Base-by-base conservation (phyloP, 78 protist genomes). In the Carpediemonas membranifera region DNA sequence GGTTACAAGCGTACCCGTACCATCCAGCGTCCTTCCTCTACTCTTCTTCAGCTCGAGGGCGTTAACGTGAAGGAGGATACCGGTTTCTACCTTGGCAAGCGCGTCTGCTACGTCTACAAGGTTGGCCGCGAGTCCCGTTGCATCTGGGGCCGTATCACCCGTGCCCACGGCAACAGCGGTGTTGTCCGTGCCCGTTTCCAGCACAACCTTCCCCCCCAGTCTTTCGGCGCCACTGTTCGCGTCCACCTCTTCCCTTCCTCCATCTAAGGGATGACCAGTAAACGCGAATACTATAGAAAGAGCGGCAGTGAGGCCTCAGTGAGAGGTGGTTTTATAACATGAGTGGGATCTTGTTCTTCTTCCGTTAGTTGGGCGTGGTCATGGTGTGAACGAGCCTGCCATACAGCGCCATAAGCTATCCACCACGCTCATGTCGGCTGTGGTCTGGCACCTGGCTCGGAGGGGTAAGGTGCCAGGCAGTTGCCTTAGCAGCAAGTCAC, bases 81-180 rank as follows among this genome's bases (percentile, higher is more conserved):
- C 39, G 37, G 14, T 9, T 73, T 30, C 66, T 73, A 73, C 60
- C 69, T 61, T 27, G 78, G 78, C 1, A 73, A 73, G 70, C 52
- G 78, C 25, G 78, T 73, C 51, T 69, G 68, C 11, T 62, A 15
- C 78, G 52, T 73, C 25, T 73, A 73, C 78, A 60, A 62, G 64
- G 65, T 65, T 0, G 2, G 1, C 41, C 59, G 60, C 50, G 70
- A 44, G 25, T 15, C 58, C 34, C 55, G 60, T 35, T 21, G 58
- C 58, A 76, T 90, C 79, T 91, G 98, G 96, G 98, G 98, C 71
- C 67, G 75, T 61, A 59, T 93, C 67, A 68, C 82, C 74, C 57
- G 84, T 51, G 0, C 95, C n/a, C 98, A 94, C 87, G 98, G 98
- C 43, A 82, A 81, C 86, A 41, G 69, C 55, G 98, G 98, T 39